Evolutionary conservation across 345 rosid species (phyloP).

Genomic region (Gynandropsis gynandra): DNA sequence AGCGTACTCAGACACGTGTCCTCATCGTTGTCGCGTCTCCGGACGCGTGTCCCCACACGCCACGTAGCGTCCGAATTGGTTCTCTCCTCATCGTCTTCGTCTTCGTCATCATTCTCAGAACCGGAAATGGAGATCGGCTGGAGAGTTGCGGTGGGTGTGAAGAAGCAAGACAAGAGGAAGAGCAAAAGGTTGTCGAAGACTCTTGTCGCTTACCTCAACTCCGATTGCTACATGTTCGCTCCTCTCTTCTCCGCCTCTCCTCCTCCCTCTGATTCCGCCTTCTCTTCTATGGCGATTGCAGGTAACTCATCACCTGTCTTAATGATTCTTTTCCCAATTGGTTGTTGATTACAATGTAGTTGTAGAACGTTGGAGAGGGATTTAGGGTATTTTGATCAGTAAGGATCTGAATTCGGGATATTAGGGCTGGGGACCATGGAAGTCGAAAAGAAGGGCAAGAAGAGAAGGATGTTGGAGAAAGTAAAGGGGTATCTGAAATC

Average conservation of each 20-base stretch:
- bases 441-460: conserved; percentile 25
- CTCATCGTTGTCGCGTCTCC: too few relatives aligned
- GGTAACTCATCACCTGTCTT: conserved; percentile 6
- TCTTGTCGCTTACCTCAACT: conserved; percentile 33
- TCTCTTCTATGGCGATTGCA: conserved; percentile 8
- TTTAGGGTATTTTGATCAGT: conserved; percentile 3
- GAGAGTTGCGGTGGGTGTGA: conserved; percentile 6
- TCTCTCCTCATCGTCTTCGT: too few relatives aligned
- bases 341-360: too few relatives aligned
- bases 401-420: neutral
- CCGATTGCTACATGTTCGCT: conserved; percentile 43
- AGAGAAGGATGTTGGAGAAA: conserved; percentile 25
- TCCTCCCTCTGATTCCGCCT: neutral
- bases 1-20: too few relatives aligned
- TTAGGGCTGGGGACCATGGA: conserved; percentile 18
- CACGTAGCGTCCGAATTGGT: too few relatives aligned
- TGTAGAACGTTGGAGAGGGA: neutral
- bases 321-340: too few relatives aligned
- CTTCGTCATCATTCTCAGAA: too few relatives aligned
- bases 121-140: too few relatives aligned
- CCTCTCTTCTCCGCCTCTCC: conserved; percentile 28
- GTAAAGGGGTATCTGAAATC: conserved; percentile 39
- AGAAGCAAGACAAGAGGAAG: conserved; percentile 24
- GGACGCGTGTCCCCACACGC: too few relatives aligned
- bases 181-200: conserved; percentile 21